These are phyloP conservation scores for Brassica nigra DNA, from an alignment of 345 rosid species.

Conservation along the genomic window DNA sequence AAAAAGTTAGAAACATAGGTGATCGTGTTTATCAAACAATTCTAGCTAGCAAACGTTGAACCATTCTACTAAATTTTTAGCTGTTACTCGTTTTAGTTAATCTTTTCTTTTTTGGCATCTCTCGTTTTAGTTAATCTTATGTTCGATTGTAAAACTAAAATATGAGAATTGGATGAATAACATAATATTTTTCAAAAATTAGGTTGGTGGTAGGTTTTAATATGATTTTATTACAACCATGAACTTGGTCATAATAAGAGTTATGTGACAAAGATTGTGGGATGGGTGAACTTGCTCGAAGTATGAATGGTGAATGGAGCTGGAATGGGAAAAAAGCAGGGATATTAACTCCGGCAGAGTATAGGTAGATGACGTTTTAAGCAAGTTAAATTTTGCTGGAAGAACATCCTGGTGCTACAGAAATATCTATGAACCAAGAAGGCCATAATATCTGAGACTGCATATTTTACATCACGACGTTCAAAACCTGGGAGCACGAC, in stretches of 20 bases:
- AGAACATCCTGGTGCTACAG: background rate
- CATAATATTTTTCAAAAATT: background rate
- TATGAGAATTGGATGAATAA: background rate
- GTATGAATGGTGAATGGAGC: background rate
- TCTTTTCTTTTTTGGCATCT: no score
- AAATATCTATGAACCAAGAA: background rate
- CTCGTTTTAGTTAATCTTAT: background rate
- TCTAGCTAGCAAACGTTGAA: slow-evolving; percentile 2
- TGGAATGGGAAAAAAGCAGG: slow-evolving; percentile 1
- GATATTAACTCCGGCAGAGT: background rate
- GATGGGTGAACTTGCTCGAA: background rate
- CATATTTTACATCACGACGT: background rate
- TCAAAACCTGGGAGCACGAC: background rate
- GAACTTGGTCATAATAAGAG: background rate
- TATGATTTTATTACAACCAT: background rate
- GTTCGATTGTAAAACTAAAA: background rate
- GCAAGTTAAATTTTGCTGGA: background rate
- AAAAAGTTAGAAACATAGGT: background rate
- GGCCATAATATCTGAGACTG: background rate
- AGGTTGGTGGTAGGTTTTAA: background rate
- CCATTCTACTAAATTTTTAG: background rate
- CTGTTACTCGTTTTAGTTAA: background rate
- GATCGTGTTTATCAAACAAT: background rate
- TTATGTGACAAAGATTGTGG: background rate
- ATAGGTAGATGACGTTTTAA: background rate